Conservation (phyloP, 495 filamentous ascomycete genomes). For the Platismatia glauca region DNA sequence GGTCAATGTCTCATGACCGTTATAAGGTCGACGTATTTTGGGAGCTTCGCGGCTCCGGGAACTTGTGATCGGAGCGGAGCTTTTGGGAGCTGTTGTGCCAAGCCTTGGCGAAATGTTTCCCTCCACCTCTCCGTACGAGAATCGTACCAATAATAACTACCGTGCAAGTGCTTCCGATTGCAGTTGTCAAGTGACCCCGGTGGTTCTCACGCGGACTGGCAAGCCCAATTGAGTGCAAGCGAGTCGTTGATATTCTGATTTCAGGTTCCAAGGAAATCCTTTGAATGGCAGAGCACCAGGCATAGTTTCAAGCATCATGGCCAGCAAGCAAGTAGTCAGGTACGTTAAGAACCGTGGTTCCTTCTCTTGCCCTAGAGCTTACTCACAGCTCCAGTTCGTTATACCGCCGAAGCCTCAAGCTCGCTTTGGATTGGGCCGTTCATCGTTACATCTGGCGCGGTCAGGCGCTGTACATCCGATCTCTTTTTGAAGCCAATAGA, state of each 20-base stretch:
- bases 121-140: not conserved
- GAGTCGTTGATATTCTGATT: not conserved
- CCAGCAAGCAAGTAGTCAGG: conserved; percentile 27
- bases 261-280: not conserved
- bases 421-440: conserved; percentile 88
- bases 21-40: not conserved
- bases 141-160: too few species aligned
- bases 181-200: not conserved
- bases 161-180: not conserved
- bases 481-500: conserved; percentile 89
- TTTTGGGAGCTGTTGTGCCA: not conserved
- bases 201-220: not conserved
- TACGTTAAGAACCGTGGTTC: conserved; percentile 2
- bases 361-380: not conserved
- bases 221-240: not conserved
- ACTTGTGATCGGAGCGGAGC: not conserved
- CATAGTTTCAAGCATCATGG: conserved; percentile 17
- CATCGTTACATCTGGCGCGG: conserved; percentile 87
- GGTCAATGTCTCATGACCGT: conserved; percentile 8
- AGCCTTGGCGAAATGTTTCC: not conserved
- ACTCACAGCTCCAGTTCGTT: conserved; percentile 56
- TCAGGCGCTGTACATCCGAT: conserved; percentile 91
- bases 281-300: not conserved
- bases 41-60: too few species aligned
- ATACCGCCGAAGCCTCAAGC: conserved; percentile 86